phyloP scores from a whole-genome alignment of 1,139 yeast genomes.

The Protomyces macrosporus region DNA sequence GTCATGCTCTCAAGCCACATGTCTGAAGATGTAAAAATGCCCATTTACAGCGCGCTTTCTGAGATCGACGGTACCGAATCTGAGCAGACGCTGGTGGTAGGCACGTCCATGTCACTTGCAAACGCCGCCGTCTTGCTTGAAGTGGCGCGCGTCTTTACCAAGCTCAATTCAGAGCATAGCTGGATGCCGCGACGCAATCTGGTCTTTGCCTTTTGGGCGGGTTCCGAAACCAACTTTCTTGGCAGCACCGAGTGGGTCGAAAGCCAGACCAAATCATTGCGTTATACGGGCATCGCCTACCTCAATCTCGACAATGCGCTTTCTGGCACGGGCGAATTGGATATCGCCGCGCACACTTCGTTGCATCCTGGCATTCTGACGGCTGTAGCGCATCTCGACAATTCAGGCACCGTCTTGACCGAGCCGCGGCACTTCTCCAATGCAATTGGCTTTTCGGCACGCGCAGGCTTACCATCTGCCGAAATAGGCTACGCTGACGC shows the following conservation, averaged over 20 bases:
- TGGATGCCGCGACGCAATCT: slow-evolving; percentile 85
- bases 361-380: slow-evolving; percentile 47
- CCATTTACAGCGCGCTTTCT: slow-evolving; percentile 74
- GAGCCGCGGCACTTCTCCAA: slow-evolving; percentile 27
- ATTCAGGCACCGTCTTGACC: slow-evolving; percentile 29
- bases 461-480: slow-evolving; percentile 33
- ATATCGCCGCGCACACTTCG: slow-evolving; percentile 63
- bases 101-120: slow-evolving; percentile 68
- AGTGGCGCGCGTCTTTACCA: slow-evolving; percentile 64
- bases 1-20: slow-evolving; percentile 47
- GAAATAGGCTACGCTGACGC: background rate
- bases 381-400: slow-evolving; percentile 43
- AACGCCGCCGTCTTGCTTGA: slow-evolving; percentile 73
- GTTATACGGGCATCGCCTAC: slow-evolving; percentile 62
- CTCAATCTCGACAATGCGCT: slow-evolving; percentile 72
- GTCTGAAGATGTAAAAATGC: slow-evolving; percentile 55
- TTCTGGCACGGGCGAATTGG: slow-evolving; percentile 52
- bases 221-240: slow-evolving; percentile 70
- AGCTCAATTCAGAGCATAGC: slow-evolving; percentile 56
- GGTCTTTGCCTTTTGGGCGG: slow-evolving; percentile 83
- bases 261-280: slow-evolving; percentile 49
- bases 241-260: slow-evolving; percentile 82
- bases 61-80: slow-evolving; percentile 75
- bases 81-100: slow-evolving; percentile 68
- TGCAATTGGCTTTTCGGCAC: slow-evolving; percentile 43